phyloP scores from a whole-genome alignment of 768 basidiomycete genomes.

The Suillus fuscotomentosus region DNA sequence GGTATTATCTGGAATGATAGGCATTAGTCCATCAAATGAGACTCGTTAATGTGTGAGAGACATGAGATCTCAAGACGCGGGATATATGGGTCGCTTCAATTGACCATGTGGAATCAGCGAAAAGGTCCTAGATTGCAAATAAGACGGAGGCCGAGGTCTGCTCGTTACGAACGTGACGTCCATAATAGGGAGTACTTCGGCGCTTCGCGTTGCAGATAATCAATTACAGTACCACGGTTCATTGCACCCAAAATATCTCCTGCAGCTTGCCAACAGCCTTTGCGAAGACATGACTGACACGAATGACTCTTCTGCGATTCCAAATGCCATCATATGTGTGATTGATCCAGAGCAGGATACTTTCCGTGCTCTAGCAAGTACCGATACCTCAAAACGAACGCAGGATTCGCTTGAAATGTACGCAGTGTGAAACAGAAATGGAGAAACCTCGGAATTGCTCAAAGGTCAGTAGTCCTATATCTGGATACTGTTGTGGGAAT shows the following conservation, averaged over 20 bases:
- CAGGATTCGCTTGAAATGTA: neutral
- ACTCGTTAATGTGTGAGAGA: too few relatives aligned
- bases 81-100: too few relatives aligned
- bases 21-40: too few relatives aligned
- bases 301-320: neutral
- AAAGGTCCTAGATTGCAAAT: too few relatives aligned
- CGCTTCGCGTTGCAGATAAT: neutral
- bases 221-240: neutral
- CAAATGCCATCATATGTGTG: neutral
- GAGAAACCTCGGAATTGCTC: neutral
- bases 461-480: neutral
- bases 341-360: neutral
- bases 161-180: neutral
- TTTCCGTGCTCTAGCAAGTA: neutral
- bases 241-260: neutral
- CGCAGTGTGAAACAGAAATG: neutral
- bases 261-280: neutral
- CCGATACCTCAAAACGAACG: neutral
- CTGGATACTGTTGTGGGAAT: neutral
- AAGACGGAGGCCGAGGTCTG: neutral
- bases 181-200: neutral
- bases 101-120: too few relatives aligned
- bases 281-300: neutral
- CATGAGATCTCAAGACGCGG: too few relatives aligned
- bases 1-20: too few relatives aligned